phyloP scores from a whole-genome alignment of 2,329 filamentous ascomycete species.

The Fusarium papillatum region DNA sequence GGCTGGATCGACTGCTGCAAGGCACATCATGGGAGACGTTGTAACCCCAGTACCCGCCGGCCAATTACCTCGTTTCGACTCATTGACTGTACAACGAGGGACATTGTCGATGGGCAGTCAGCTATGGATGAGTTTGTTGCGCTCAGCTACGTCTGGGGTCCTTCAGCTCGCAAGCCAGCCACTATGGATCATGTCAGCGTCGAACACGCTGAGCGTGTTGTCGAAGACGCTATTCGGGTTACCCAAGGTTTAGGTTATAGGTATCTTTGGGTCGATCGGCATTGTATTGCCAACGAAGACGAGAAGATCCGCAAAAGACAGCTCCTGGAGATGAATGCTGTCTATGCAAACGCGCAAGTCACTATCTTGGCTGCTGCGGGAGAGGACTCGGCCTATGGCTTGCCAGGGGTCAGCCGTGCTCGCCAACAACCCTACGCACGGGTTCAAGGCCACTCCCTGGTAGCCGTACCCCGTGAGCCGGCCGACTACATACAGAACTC shows the following conservation, averaged over 20 bases:
- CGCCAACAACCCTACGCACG: neutral
- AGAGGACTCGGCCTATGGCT: neutral
- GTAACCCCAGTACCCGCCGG: neutral
- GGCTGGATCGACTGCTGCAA: neutral
- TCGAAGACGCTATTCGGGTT: neutral
- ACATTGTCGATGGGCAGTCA: neutral
- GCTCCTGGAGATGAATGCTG: neutral
- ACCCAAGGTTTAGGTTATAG: neutral
- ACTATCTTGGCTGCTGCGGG: neutral
- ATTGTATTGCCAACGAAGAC: neutral
- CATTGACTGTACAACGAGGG: neutral
- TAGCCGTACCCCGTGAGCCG: neutral
- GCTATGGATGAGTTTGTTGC: neutral
- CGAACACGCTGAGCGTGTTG: neutral
- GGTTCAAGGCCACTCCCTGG: neutral
- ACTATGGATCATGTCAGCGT: neutral
- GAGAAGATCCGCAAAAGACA: neutral
- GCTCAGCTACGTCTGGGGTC: neutral
- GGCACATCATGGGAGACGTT: neutral
- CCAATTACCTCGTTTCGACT: neutral
- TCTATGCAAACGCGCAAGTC: neutral
- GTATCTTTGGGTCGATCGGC: neutral
- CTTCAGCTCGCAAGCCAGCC: neutral
- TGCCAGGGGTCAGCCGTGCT: neutral
- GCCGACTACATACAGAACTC: neutral